Conservation (phyloP, 1,284 basidiomycete species). For the Dichomitus squalens region DNA sequence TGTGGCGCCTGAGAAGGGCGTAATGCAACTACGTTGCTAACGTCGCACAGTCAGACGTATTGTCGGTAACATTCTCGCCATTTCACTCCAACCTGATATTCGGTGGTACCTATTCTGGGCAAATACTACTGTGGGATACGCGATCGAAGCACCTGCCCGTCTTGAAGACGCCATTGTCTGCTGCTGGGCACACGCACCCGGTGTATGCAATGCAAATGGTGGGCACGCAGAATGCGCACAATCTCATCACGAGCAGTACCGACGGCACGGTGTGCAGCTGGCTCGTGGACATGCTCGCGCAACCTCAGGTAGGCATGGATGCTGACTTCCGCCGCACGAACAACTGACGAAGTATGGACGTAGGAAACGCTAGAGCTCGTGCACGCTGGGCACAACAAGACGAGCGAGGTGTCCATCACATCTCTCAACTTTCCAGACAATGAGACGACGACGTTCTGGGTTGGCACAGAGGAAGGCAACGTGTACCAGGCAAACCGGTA, state of each 20-base stretch:
- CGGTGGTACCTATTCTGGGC: constrained; percentile 97
- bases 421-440: constrained; percentile 91
- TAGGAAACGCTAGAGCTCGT: constrained; percentile 90
- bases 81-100: constrained; percentile 98
- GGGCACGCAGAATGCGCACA: constrained; percentile 97
- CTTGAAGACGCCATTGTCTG: constrained; percentile 93
- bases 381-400: constrained; percentile 90
- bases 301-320: constrained; percentile 76
- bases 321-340: not conserved
- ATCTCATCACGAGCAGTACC: constrained; percentile 92
- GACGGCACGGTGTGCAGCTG: constrained; percentile 98
- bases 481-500: constrained; percentile 95
- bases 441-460: constrained; percentile 95
- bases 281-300: constrained; percentile 97
- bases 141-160: constrained; percentile 94
- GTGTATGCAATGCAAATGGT: constrained; percentile 98
- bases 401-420: constrained; percentile 94
- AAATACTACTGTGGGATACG: constrained; percentile 99
- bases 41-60: constrained; percentile 83
- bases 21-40: constrained; percentile 2
- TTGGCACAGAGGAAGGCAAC: constrained; percentile 97
- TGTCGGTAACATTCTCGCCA: constrained; percentile 95
- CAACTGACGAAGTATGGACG: constrained; percentile 9
- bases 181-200: constrained; percentile 96
- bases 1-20: constrained; percentile 20